Evolutionary conservation across 2,329 filamentous ascomycete genomes (phyloP), one percentile per base, ranked within the genome.

Genomic region (Exophiala sp.): DNA sequence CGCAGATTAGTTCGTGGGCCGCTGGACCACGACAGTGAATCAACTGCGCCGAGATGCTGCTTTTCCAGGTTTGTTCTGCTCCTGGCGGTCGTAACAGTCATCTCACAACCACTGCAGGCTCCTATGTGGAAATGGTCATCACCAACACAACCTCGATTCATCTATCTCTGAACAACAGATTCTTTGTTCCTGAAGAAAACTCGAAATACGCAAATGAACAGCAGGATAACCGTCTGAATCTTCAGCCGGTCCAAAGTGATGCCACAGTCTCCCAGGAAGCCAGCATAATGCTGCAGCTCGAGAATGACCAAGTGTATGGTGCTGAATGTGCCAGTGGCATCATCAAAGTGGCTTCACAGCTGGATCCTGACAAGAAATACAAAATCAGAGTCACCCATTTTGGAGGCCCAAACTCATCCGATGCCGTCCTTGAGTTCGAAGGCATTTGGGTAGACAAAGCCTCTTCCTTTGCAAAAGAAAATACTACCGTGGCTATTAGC

Each of bases 371-470:
- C 6, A 49, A 47, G 20, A 53, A 50, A 46, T 64, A 68, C 48
- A 54, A 54, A 20, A 39, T 68, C 35, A 64, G 57, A 12, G 53
- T 66, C 18, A 58, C 62, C 10, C 48, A 56, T 21, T 36, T 50
- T 16, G 47, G 47, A 33, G 16, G 20, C 10, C 21, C 29, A 5
- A 55, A 58, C 11, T 54, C 58, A 4, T 59, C 49, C 14, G 59
- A 64, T 45, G 59, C 60, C 43, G 47, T 52, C 12, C 44, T 67
- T 3, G 58, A 67, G 43, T 52, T 68, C 36, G 57, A 66, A 48
- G 66, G 66, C 5, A 36, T 68, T 10, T 68, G 65, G 65, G 45
- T 68, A 9, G 63, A 61, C 36, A 61, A 62, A 12, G 3, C 21
- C 3, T 29, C 41, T 10, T 7, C 21, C 10, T 2, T 14, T 43